Conservation (phyloP, 2,329 filamentous ascomycete genomes). For the Sclerotinia nivalis region DNA sequence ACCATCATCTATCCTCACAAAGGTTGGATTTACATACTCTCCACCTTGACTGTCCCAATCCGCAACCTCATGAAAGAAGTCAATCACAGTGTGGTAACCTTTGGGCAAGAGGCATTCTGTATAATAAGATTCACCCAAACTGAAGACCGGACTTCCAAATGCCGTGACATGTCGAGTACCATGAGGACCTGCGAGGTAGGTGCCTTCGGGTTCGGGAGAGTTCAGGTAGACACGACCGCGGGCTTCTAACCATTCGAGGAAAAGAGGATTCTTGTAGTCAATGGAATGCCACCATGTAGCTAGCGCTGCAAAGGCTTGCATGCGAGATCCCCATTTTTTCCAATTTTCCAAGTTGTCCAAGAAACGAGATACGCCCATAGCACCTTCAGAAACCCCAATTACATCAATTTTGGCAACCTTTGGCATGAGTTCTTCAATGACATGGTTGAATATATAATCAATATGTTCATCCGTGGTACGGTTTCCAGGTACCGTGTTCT, state of each 20-base stretch:
- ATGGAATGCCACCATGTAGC: conserved; percentile 48
- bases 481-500: conserved; percentile 66
- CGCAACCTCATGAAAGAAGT: conserved; percentile 63
- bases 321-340: conserved; percentile 45
- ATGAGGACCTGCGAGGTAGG: conserved; percentile 53
- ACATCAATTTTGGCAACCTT: conserved; percentile 63
- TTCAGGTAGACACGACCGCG: conserved; percentile 62
- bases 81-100: conserved; percentile 55
- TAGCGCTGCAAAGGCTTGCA: conserved; percentile 53
- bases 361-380: conserved; percentile 57
- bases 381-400: conserved; percentile 69
- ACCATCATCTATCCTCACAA: conserved; percentile 28
- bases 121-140: conserved; percentile 61
- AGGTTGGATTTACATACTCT: conserved; percentile 43
- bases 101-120: conserved; percentile 63
- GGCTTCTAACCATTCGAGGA: conserved; percentile 15
- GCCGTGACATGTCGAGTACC: conserved; percentile 42
- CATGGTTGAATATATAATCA: conserved; percentile 62
- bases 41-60: conserved; percentile 37
- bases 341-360: conserved; percentile 58
- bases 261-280: conserved; percentile 42
- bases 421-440: conserved; percentile 54
- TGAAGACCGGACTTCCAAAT: conserved; percentile 67
- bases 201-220: conserved; percentile 53
- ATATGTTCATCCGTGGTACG: conserved; percentile 61